Base-by-base conservation (phyloP, 257 asterid species). In the Solanum sejunctum region DNA sequence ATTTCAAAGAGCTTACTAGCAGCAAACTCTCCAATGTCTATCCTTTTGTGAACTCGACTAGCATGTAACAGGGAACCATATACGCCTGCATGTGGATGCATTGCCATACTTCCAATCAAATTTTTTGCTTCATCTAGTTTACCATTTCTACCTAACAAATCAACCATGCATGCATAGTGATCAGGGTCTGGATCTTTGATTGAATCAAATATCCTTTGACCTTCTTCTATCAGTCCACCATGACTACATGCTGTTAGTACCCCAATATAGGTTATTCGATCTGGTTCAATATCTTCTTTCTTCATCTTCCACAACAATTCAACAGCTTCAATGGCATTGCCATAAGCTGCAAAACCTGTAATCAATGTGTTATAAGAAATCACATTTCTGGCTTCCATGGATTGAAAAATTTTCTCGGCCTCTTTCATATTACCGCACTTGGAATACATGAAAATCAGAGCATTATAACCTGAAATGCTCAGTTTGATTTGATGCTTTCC, bases 171-270 rank as follows among this genome's bases (percentile, higher is more conserved):
- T 10, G 93, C 93, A 63, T 91, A 93, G 82, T 93, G 98, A 86
- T 95, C 93, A 60, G 86, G 73, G 72, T 89, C 92, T 41, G 96
- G 98, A 64, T 85, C 85, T 87, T 73, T 77, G 55, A 93, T 92
- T 28, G 93, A 91, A 78, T 87, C 87, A 85, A 93, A 95, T 21
- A 92, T 91, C 75, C 86, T 71, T 84, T 8, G 83, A 41, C 98
- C 97, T 45, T 90, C 92, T 64, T 90, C 88, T 18, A 90, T 43
- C 88, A 90, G 82, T 43, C 98, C 98, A 6, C 94, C 88, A 84
- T 95, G 98, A 79, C 98, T 92, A 85, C 98, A 93, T 6, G 98
- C 95, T 52, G 93, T 92, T 67, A 95, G 91, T 72, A 92, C 89
- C 18, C 89, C 92, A 1, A 91, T 87, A 56, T 89, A 92, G 6